Evolutionary conservation across 345 rosid species (phyloP), one percentile per base, ranked within the genome.

Genomic region (Hibiscus trionum): DNA sequence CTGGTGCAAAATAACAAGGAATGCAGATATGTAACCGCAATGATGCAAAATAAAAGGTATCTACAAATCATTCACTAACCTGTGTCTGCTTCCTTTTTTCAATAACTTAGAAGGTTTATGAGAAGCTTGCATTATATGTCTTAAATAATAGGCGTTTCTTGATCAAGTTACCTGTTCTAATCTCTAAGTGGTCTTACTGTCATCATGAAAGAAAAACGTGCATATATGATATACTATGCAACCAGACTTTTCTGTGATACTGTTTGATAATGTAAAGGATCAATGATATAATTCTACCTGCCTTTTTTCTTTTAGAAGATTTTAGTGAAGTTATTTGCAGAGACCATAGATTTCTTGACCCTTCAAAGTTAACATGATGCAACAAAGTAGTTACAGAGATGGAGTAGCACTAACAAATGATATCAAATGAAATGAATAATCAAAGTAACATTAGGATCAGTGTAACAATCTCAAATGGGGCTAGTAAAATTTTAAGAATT

Each of bases 1-100:
- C 72, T 93, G 98, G 97, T 87, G 98, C 85, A 89, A 87, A 82
- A 84, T 93, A 46, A 86, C 83, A 0, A 82, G 86, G 81, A 87
- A 79, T 78, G 61, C 89, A 21, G 78, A 84, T 80, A 82, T 60
- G 16, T 50, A 44, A 84, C 92, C 77, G 96, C 91, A 37, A 84
- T 70, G 47, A 17, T 93, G 76, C 92, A 81, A 79, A 93, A 91
- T 76, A 80, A 66, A 76, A 87, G 96, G 98, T 90, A 66, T 69
- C 33, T 52, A 47, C 56, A 17, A 17, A 39, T 10, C 11, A 11
- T 57, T 33, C 19, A 7, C 64, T 60, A 60, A 16, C 2, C 65
- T 0, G 60, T 7, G 0, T 69, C 3, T 1, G 10, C 4, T 47
- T 16, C 16, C 15, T 31, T 73, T 37, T 46, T n/a, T 31, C 31